A percentile compares a stretch with the other conserved stretches of the same genome.
These are phyloP conservation scores for Rhodotorula toruloides DNA, from an alignment of 768 basidiomycete genomes.

Conservation along the genomic window DNA sequence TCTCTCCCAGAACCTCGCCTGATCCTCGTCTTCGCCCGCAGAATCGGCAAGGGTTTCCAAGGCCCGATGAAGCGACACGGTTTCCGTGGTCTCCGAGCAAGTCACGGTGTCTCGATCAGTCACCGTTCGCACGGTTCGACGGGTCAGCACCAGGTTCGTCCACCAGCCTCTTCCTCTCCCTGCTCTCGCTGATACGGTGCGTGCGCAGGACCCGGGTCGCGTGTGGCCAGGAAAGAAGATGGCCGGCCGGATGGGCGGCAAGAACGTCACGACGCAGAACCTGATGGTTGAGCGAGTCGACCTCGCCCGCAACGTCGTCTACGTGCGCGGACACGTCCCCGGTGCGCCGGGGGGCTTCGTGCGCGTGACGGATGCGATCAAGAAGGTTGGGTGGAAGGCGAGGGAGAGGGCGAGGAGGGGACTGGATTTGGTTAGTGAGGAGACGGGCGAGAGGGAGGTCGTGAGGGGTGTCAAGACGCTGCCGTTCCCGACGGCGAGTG, in stretches of 20 bases:
- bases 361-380: conserved; percentile 79
- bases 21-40: conserved; percentile 45
- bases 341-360: conserved; percentile 85
- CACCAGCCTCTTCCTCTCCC: background rate
- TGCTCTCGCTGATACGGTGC: background rate
- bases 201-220: conserved; percentile 79
- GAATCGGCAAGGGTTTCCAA: conserved; percentile 94
- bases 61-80: conserved; percentile 96
- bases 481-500: conserved; percentile 88
- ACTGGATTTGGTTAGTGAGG: too few species aligned
- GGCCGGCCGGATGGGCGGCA: conserved; percentile 86
- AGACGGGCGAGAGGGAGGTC: conserved; percentile 47
- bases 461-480: conserved; percentile 76
- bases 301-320: conserved; percentile 75
- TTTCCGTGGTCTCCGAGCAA: conserved; percentile 82
- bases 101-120: conserved; percentile 91
- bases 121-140: conserved; percentile 90
- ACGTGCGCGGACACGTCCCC: conserved; percentile 83
- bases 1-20: background rate
- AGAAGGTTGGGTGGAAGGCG: conserved; percentile 66
- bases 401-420: conserved; percentile 68
- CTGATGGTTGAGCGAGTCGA: conserved; percentile 84
- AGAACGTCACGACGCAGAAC: conserved; percentile 77
- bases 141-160: conserved; percentile 82
- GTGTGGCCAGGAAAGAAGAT: conserved; percentile 97